These are phyloP conservation scores for Aplosporella prunicola DNA, from an alignment of 2,329 filamentous ascomycete genomes.

Conservation along the genomic window DNA sequence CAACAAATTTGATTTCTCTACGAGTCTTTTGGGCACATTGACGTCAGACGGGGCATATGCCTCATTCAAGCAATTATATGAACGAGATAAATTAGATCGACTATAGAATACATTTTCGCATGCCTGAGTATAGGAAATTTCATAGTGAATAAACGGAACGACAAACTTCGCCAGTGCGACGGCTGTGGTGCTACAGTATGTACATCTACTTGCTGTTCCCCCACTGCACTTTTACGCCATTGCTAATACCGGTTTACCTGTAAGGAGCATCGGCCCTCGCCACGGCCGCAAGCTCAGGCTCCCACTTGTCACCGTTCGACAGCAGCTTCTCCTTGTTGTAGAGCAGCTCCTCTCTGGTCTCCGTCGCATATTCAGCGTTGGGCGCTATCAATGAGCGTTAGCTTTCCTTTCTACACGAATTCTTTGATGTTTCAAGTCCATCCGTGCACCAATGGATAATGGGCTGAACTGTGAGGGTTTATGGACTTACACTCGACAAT, in stretches of 20 bases:
- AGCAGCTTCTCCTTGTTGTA: conserved; percentile 97
- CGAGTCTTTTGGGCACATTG: too few relatives aligned
- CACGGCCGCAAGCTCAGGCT: conserved; percentile 86
- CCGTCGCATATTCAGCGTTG: conserved; percentile 66
- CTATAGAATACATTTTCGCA: too few relatives aligned
- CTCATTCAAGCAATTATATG: too few relatives aligned
- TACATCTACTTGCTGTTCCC: conserved; percentile 8
- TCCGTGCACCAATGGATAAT: background rate
- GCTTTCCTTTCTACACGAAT: too few relatives aligned
- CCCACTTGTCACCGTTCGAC: conserved; percentile 68
- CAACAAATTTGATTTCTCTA: too few relatives aligned
- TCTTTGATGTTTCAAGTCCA: background rate
- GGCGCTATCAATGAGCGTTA: conserved; percentile 39
- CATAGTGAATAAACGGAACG: too few relatives aligned
- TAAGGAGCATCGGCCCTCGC: conserved; percentile 88
- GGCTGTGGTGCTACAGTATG: conserved; percentile 10
- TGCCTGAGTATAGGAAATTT: too few relatives aligned
- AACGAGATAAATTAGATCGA: too few relatives aligned
- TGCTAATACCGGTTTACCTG: conserved; percentile 23
- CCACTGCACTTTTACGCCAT: background rate
- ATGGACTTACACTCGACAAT: conserved; percentile 59
- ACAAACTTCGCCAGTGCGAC: conserved; percentile 3
- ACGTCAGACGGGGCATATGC: too few relatives aligned
- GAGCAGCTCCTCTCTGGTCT: conserved; percentile 81
- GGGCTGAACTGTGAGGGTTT: background rate